Percentiles rank a stretch among this genome's conserved stretches.
phyloP scores from a whole-genome alignment of 345 rosid species.

The Bretschneidera sinensis region DNA sequence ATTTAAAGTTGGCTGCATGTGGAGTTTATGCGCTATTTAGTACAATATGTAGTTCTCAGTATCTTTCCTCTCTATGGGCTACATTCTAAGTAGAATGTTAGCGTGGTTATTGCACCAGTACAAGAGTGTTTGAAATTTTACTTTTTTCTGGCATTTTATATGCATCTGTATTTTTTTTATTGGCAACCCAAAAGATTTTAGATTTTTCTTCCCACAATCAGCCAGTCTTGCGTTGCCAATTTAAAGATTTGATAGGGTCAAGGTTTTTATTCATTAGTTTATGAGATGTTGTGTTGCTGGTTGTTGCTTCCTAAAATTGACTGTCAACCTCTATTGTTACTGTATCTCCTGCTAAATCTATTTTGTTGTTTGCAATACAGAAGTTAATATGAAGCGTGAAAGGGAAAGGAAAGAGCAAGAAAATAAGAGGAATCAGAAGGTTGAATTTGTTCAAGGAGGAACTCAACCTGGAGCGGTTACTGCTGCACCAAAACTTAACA shows the following conservation, averaged over 20 bases:
- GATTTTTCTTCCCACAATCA: neutral
- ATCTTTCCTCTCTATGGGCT: too few species aligned
- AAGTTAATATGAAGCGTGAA: conserved; percentile 72
- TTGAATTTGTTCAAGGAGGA: conserved; percentile 65
- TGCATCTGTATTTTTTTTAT: neutral
- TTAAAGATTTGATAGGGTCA: too few species aligned
- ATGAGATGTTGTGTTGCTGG: neutral
- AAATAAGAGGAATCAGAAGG: conserved; percentile 70
- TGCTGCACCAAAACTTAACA: conserved; percentile 47
- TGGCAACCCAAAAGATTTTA: neutral
- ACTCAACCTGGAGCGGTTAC: conserved; percentile 52
- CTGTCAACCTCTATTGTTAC: neutral
- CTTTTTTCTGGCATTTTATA: neutral
- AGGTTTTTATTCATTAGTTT: too few species aligned
- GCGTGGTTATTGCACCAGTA: neutral
- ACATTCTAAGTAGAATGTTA: neutral
- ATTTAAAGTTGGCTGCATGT: too few species aligned
- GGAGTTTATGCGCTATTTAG: too few species aligned
- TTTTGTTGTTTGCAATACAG: conserved; percentile 33
- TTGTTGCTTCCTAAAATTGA: neutral
- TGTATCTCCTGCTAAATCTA: neutral
- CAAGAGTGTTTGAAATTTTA: neutral
- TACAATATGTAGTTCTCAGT: too few species aligned
- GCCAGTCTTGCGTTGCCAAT: too few species aligned
- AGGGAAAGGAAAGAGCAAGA: conserved; percentile 88